These are phyloP conservation scores for Ceratobasidium sp. DNA, from an alignment of 1,284 basidiomycete genomes.

Conservation along the genomic window DNA sequence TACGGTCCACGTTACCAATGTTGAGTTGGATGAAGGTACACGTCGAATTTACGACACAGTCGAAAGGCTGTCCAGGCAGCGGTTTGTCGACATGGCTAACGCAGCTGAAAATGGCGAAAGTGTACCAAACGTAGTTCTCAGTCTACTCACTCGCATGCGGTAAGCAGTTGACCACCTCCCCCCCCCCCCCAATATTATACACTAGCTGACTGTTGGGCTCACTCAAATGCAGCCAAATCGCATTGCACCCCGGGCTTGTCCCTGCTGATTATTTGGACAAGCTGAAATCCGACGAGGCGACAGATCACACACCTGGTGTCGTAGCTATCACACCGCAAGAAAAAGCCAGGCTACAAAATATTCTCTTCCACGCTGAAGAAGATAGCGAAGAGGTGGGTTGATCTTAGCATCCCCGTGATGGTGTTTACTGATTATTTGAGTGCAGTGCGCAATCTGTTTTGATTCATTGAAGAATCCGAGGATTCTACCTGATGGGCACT, in stretches of 20 bases:
- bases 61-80: slow-evolving; percentile 64
- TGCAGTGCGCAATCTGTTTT: slow-evolving; percentile 68
- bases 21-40: slow-evolving; percentile 71
- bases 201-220: not conserved
- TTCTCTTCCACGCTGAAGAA: slow-evolving; percentile 73
- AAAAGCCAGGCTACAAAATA: slow-evolving; percentile 60
- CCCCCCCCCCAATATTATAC: not conserved
- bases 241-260: slow-evolving; percentile 78
- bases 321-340: slow-evolving; percentile 49
- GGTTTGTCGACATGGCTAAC: slow-evolving; percentile 36
- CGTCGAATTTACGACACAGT: slow-evolving; percentile 78
- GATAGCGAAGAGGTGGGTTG: slow-evolving; percentile 77
- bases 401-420: not conserved
- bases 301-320: slow-evolving; percentile 49
- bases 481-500: slow-evolving; percentile 80
- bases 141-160: slow-evolving; percentile 84
- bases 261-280: slow-evolving; percentile 78
- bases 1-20: slow-evolving; percentile 72
- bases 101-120: slow-evolving; percentile 13
- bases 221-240: slow-evolving; percentile 63
- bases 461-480: slow-evolving; percentile 67
- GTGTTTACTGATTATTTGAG: not conserved
- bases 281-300: slow-evolving; percentile 51
- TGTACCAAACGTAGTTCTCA: slow-evolving; percentile 57
- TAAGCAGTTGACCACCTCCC: not conserved